These are phyloP conservation scores for Vinca major DNA, from an alignment of 305 asterid genomes.

Conservation along the genomic window DNA sequence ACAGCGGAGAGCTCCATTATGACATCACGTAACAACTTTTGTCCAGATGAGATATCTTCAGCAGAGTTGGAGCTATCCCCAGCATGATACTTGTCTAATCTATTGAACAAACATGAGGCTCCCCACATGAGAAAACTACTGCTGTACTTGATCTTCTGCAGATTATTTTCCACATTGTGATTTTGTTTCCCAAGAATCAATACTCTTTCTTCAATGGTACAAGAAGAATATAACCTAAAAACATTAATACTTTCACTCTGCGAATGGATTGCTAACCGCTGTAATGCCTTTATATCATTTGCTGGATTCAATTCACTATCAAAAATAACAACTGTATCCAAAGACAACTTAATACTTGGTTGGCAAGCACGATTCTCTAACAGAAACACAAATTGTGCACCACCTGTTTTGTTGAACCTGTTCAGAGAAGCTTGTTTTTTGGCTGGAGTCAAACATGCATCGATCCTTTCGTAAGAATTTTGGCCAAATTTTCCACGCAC, in stretches of 20 bases:
- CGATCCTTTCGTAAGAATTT: slow-evolving; percentile 61
- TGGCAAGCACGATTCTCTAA: slow-evolving; percentile 81
- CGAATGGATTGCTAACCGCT: slow-evolving; percentile 51
- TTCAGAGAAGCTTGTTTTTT: slow-evolving; percentile 67
- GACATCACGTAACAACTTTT: slow-evolving; percentile 41
- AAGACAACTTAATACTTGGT: slow-evolving; percentile 42
- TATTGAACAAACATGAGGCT: slow-evolving; percentile 54
- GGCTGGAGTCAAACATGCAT: slow-evolving; percentile 26
- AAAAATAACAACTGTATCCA: slow-evolving; percentile 59
- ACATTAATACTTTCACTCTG: slow-evolving; percentile 49
- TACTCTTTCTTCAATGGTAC: slow-evolving; percentile 68
- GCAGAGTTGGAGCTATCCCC: slow-evolving; percentile 24
- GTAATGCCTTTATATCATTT: slow-evolving; percentile 66
- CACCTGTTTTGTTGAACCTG: slow-evolving; percentile 59
- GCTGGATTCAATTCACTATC: slow-evolving; percentile 80
- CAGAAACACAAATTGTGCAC: slow-evolving; percentile 60
- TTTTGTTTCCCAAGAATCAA: slow-evolving; percentile 56
- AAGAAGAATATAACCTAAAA: slow-evolving; percentile 71
- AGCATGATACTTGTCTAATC: slow-evolving; percentile 63
- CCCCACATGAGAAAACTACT: slow-evolving; percentile 80
- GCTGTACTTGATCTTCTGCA: slow-evolving; percentile 39
- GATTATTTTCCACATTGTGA: slow-evolving; percentile 37
- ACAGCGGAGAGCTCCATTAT: slow-evolving; percentile 45
- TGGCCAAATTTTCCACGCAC: slow-evolving; percentile 55
- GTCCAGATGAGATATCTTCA: slow-evolving; percentile 35